Percentiles rank a stretch among this genome's conserved stretches.
phyloP scores from a whole-genome alignment of 805 yeast genomes.

The Spathaspora gorwiae region DNA sequence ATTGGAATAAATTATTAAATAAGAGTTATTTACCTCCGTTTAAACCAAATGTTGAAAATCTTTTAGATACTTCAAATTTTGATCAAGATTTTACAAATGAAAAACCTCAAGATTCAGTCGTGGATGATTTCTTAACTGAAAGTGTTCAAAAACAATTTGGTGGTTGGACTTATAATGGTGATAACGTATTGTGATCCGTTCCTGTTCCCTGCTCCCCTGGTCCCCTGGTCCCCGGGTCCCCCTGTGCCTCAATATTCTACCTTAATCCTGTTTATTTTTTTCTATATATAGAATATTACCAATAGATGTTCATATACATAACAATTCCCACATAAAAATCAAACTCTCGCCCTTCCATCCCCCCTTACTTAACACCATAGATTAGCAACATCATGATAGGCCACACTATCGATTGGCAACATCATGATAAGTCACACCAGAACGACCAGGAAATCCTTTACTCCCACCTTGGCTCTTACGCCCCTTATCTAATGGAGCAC shows the following conservation, averaged over 20 bases:
- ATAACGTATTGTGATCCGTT: conserved; percentile 20
- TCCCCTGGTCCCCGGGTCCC: too few species aligned
- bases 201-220: too few species aligned
- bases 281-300: too few species aligned
- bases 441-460: conserved; percentile 35
- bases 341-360: not conserved
- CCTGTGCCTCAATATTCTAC: too few species aligned
- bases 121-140: conserved; percentile 85
- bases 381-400: too few species aligned
- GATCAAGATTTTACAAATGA: conserved; percentile 90
- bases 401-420: conserved; percentile 25
- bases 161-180: conserved; percentile 95
- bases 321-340: too few species aligned
- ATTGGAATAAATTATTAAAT: conserved; percentile 77
- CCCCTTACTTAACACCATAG: too few species aligned
- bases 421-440: conserved; percentile 31
- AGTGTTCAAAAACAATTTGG: conserved; percentile 97
- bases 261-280: too few species aligned
- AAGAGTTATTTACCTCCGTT: conserved; percentile 94
- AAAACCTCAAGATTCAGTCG: conserved; percentile 91
- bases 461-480: conserved; percentile 11
- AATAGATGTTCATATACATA: too few species aligned
- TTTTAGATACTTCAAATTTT: conserved; percentile 88
- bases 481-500: conserved; percentile 30
- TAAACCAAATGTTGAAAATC: conserved; percentile 83